Percentiles rank a stretch among this genome's conserved stretches.
Conservation (phyloP, 352 stramenopile genomes). For the Phytophthora ohioensis region DNA sequence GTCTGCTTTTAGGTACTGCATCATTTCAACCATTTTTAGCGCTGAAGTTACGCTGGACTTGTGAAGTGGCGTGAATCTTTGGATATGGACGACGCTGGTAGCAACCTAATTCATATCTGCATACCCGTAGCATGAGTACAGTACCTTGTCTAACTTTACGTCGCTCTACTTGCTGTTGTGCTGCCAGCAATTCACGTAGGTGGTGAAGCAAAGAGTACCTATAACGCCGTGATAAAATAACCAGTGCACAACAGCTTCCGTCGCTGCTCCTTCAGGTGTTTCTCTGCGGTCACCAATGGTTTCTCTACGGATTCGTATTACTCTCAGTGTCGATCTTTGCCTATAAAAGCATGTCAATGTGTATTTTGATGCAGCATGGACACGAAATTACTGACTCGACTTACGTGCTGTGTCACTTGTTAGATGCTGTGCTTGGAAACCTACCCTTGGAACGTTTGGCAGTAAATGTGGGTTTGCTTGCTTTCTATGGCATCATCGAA, state of each 20-base stretch:
- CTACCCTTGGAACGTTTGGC: conserved; percentile 57
- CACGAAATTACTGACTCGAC: conserved; percentile 5
- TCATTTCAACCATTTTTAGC: conserved; percentile 18
- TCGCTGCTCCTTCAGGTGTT: conserved; percentile 74
- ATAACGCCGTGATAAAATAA: conserved; percentile 3
- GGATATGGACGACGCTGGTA: conserved; percentile 12
- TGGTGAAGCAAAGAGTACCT: background rate
- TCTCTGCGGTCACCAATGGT: conserved; percentile 76
- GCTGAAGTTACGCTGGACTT: background rate
- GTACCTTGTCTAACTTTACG: conserved; percentile 1
- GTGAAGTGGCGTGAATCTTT: background rate
- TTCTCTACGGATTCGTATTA: conserved; percentile 67
- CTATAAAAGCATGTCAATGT: conserved; percentile 68
- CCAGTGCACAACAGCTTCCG: conserved; percentile 40
- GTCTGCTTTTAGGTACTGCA: conserved; percentile 12
- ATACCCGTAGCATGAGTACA: background rate
- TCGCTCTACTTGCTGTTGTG: background rate
- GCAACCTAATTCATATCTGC: background rate
- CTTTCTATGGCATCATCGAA: conserved; percentile 70
- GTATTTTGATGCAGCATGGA: background rate
- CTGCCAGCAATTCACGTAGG: conserved; percentile 21
- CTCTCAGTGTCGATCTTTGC: conserved; percentile 60
- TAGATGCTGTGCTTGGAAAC: conserved; percentile 61
- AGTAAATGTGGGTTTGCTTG: conserved; percentile 70
- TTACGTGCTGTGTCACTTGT: conserved; percentile 1